These are phyloP conservation scores for Alloteropsis angusta DNA, from an alignment of 202 grass and related monocot genomes.

Conservation along the genomic window DNA sequence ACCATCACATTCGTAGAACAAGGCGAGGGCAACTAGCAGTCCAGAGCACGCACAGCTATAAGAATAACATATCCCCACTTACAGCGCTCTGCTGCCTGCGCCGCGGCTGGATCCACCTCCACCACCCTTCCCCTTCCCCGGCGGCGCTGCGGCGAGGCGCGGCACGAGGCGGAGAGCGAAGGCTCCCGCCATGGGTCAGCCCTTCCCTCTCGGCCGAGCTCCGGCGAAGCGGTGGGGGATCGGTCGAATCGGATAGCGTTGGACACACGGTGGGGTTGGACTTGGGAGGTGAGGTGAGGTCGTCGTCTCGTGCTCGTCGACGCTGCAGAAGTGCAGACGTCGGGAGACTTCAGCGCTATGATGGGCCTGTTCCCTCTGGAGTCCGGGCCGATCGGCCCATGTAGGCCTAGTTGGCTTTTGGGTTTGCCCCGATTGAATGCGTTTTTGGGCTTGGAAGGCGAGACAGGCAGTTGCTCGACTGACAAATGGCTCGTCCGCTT, in stretches of 20 bases:
- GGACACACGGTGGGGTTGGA: not conserved
- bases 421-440: not conserved
- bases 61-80: constrained; percentile 6
- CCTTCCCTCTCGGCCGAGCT: not conserved
- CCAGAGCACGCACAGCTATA: not conserved
- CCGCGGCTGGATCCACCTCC: not conserved
- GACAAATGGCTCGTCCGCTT: not conserved
- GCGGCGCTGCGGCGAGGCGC: not conserved
- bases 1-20: not conserved
- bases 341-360: not conserved
- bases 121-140: not conserved
- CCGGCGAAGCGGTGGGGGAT: not conserved
- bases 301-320: not conserved
- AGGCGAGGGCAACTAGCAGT: not conserved
- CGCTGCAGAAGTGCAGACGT: too few species aligned
- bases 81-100: constrained; percentile 12
- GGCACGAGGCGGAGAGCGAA: constrained; percentile 20
- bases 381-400: not conserved
- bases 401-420: not conserved
- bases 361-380: not conserved
- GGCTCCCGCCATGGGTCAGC: constrained; percentile 17
- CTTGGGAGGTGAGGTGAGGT: not conserved
- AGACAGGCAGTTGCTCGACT: not conserved
- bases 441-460: not conserved
- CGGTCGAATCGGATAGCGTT: not conserved